These are phyloP conservation scores for Dunaliella primolecta DNA, from an alignment of 139 green algal species.

Conservation along the genomic window DNA sequence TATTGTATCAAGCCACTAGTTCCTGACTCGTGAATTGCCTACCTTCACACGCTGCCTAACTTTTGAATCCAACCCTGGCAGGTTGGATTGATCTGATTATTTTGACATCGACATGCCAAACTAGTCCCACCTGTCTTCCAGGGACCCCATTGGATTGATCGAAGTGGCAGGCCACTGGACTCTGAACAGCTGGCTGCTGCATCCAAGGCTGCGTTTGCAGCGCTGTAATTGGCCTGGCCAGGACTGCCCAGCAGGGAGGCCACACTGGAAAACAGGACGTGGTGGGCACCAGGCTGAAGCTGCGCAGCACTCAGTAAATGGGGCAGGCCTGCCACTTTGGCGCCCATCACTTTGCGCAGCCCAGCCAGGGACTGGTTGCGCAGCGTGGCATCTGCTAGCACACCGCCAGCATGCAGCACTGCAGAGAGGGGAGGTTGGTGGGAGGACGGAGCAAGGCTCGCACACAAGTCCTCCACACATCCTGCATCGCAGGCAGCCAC, in stretches of 20 bases:
- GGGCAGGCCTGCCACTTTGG: constrained; percentile 9
- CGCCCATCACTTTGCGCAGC: constrained; percentile 13
- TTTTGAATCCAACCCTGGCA: too few relatives aligned
- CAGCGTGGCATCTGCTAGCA: constrained; percentile 53
- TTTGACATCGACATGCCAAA: too few relatives aligned
- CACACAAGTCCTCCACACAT: not conserved
- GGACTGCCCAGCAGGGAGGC: constrained; percentile 65
- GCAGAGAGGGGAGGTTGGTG: not conserved
- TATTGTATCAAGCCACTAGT: too few relatives aligned
- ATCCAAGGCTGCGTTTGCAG: constrained; percentile 72
- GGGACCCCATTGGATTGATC: not conserved
- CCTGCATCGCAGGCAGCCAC: constrained; percentile 14
- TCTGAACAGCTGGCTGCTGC: constrained; percentile 17
- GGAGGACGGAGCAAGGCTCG: not conserved
- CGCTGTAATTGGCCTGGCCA: constrained; percentile 76
- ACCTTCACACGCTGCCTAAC: too few relatives aligned
- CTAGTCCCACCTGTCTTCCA: constrained; percentile 57
- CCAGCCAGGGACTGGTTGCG: constrained; percentile 32
- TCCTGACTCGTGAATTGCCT: too few relatives aligned
- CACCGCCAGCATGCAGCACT: constrained; percentile 54
- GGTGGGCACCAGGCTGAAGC: constrained; percentile 23
- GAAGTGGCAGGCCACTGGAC: constrained; percentile 37
- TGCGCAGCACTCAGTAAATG: not conserved
- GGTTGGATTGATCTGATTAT: too few relatives aligned
- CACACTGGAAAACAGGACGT: constrained; percentile 65